A percentile compares a stretch with the other conserved stretches of the same genome.
These are phyloP conservation scores for Nicotiana otophora DNA, from an alignment of 257 asterid genomes.

Conservation along the genomic window DNA sequence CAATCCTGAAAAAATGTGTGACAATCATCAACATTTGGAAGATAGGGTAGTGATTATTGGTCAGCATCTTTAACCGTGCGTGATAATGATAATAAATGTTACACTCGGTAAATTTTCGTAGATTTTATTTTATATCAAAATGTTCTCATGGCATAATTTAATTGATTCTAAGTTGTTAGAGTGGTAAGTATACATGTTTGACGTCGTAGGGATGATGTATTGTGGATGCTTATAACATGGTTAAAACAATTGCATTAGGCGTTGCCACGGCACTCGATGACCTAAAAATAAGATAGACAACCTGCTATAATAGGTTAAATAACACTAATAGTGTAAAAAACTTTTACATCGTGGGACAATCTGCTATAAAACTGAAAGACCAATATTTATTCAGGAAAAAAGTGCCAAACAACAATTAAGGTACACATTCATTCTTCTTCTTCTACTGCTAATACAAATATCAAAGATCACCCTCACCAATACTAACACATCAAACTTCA, in stretches of 20 bases:
- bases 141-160: not conserved
- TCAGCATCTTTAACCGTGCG: not conserved
- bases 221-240: not conserved
- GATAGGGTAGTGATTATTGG: not conserved
- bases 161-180: not conserved
- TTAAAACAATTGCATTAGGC: not conserved
- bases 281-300: not conserved
- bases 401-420: not conserved
- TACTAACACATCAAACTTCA: not conserved
- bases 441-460: not conserved
- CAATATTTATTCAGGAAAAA: not conserved
- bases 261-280: not conserved
- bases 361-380: not conserved
- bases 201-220: not conserved
- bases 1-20: not conserved
- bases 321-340: not conserved
- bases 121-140: not conserved
- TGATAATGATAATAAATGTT: not conserved
- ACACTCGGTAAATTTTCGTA: not conserved
- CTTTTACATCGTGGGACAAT: not conserved
- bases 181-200: not conserved
- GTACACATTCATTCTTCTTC: not conserved
- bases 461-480: not conserved
- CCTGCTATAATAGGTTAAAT: not conserved
- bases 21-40: not conserved